A percentile compares a stretch with the other conserved stretches of the same genome.
These are phyloP conservation scores for Blastobotrys elegans DNA, from an alignment of 1,139 yeast species.

Conservation along the genomic window DNA sequence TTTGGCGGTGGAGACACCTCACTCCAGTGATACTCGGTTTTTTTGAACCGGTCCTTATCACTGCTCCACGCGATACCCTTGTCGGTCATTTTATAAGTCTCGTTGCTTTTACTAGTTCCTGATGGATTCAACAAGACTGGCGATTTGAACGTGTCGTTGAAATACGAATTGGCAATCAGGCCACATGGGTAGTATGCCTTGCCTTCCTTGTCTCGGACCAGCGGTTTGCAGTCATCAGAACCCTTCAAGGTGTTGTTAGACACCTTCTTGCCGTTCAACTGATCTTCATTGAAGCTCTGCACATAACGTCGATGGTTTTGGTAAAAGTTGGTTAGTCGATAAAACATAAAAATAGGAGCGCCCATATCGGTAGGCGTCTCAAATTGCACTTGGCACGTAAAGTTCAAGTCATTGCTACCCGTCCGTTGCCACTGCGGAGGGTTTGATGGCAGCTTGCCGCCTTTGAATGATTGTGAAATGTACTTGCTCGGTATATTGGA, in stretches of 20 bases:
- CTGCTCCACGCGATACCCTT: constrained; percentile 83
- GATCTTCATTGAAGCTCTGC: constrained; percentile 85
- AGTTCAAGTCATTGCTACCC: constrained; percentile 37
- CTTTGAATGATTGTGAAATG: constrained; percentile 48
- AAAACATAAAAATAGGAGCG: constrained; percentile 73
- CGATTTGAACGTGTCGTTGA: constrained; percentile 73
- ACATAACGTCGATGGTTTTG: constrained; percentile 95
- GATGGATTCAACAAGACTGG: constrained; percentile 45
- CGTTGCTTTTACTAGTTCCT: constrained; percentile 34
- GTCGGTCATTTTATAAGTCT: constrained; percentile 57
- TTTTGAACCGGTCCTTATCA: constrained; percentile 72
- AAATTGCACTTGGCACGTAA: constrained; percentile 65
- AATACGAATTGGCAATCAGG: constrained; percentile 84
- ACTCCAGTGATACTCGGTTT: constrained; percentile 61
- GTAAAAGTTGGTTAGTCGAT: constrained; percentile 75
- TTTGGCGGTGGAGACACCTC: constrained; percentile 95
- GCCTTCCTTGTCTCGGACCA: constrained; percentile 49
- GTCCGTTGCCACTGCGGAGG: constrained; percentile 66
- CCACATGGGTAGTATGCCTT: constrained; percentile 85
- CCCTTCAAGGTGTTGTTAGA: constrained; percentile 51
- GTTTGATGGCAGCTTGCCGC: constrained; percentile 27
- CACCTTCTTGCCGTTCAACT: constrained; percentile 71
- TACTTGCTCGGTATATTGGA: constrained; percentile 58
- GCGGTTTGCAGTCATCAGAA: constrained; percentile 88
- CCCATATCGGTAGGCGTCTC: constrained; percentile 69